phyloP scores from a whole-genome alignment of 2,329 filamentous ascomycete genomes.

The Tolypocladium ophioglossoides region DNA sequence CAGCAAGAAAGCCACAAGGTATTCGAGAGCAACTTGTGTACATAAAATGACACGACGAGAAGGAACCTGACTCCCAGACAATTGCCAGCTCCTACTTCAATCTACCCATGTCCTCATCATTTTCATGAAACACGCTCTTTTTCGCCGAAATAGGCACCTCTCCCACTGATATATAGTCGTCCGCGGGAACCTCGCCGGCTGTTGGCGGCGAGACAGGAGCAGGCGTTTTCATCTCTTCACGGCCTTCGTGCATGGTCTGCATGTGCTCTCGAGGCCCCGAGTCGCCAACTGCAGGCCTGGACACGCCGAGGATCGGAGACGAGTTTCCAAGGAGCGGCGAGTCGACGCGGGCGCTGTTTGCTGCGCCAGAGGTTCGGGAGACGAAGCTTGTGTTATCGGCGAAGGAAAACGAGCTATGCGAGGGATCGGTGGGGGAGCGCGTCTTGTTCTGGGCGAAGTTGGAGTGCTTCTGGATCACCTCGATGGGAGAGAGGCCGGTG shows the following conservation, averaged over 20 bases:
- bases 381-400: slow-evolving; percentile 15
- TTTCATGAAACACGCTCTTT: slow-evolving; percentile 31
- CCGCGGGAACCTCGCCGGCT: slow-evolving; percentile 11
- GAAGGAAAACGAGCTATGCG: slow-evolving; percentile 11
- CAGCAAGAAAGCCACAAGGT: not conserved
- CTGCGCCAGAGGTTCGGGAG: slow-evolving; percentile 14
- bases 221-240: not conserved
- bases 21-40: not conserved
- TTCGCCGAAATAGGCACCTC: slow-evolving; percentile 16
- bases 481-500: slow-evolving; percentile 26
- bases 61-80: not conserved
- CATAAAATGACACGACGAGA: not conserved
- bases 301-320: not conserved
- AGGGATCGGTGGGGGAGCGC: slow-evolving; percentile 7
- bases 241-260: not conserved
- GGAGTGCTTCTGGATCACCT: slow-evolving; percentile 26
- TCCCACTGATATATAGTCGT: slow-evolving; percentile 18
- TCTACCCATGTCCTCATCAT: slow-evolving; percentile 25
- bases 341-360: slow-evolving; percentile 3
- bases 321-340: slow-evolving; percentile 2
- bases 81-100: not conserved
- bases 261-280: not conserved
- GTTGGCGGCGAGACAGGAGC: slow-evolving; percentile 17
- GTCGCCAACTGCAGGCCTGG: not conserved
- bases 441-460: slow-evolving; percentile 10